phyloP scores from a whole-genome alignment of 108 stramenopile species.

The Aurantiochytrium sp. region DNA sequence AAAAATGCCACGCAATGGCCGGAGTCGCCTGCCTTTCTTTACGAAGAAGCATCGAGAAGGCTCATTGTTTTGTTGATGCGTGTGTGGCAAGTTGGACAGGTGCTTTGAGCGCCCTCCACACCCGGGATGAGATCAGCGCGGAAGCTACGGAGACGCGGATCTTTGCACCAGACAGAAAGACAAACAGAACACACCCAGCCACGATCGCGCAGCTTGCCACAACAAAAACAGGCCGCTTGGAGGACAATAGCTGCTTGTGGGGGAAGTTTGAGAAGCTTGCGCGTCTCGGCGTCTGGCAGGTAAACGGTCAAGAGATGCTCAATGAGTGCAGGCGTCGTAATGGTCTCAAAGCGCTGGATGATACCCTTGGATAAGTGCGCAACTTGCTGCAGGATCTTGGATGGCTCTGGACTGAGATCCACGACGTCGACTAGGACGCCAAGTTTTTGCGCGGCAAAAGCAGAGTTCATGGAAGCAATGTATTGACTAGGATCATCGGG shows the following conservation, averaged over 20 bases:
- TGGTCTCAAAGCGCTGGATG: not conserved
- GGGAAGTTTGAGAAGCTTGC: not conserved
- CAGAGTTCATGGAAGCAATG: conserved; percentile 9
- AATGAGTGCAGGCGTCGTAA: not conserved
- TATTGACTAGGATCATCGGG: not conserved
- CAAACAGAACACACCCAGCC: conserved; percentile 5
- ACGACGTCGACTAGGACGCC: not conserved
- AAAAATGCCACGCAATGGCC: no score
- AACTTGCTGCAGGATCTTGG: conserved; percentile 7
- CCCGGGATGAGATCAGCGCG: not conserved
- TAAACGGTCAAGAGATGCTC: not conserved
- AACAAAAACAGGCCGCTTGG: not conserved
- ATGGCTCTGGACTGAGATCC: not conserved
- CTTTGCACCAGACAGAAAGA: not conserved
- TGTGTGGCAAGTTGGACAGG: not conserved
- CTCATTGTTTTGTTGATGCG: not conserved
- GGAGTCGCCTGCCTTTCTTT: not conserved
- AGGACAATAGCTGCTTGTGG: not conserved
- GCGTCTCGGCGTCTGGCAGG: not conserved
- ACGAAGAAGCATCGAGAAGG: not conserved
- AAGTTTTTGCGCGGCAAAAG: not conserved
- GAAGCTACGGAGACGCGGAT: not conserved
- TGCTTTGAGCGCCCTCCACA: not conserved
- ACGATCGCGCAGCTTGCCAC: not conserved
- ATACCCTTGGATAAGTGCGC: not conserved